phyloP scores from a whole-genome alignment of 768 basidiomycete species.

The Macrolepiota fuliginosa region DNA sequence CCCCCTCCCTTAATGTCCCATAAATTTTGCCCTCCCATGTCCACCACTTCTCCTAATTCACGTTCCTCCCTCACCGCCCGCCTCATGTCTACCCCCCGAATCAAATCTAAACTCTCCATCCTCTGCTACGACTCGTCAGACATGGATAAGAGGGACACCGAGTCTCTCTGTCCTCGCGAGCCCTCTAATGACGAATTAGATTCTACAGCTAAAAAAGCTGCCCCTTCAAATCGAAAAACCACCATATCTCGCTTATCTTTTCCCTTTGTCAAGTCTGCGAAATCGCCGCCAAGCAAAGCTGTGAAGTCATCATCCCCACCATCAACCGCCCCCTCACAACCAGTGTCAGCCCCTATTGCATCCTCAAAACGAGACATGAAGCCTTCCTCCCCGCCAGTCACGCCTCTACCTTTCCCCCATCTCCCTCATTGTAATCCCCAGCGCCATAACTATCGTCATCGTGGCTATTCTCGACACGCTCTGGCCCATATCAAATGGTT shows the following conservation, averaged over 20 bases:
- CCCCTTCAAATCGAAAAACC: neutral
- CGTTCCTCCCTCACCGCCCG: neutral
- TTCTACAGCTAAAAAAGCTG: neutral
- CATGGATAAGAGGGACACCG: neutral
- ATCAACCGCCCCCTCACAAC: neutral
- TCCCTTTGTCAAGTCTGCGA: slow-evolving; percentile 8
- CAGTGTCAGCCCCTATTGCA: neutral
- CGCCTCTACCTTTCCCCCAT: neutral
- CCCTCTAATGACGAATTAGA: neutral
- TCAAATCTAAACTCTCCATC: slow-evolving; percentile 8
- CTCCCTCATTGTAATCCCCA: slow-evolving; percentile 13
- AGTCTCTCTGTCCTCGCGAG: neutral
- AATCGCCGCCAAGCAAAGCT: neutral
- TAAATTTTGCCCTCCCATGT: neutral
- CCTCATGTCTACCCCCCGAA: slow-evolving; percentile 4
- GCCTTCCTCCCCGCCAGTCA: slow-evolving; percentile 36
- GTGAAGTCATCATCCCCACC: neutral
- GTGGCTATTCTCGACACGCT: slow-evolving; percentile 61
- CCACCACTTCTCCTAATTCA: neutral
- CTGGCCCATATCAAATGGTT: slow-evolving; percentile 60
- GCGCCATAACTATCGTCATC: slow-evolving; percentile 49
- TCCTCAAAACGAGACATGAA: slow-evolving; percentile 11
- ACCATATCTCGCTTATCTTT: slow-evolving; percentile 6
- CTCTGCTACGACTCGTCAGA: slow-evolving; percentile 4
- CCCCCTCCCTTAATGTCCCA: neutral